Evolutionary conservation across 2,329 filamentous ascomycete species (phyloP).

Genomic region (Phaeosphaeria sp.): DNA sequence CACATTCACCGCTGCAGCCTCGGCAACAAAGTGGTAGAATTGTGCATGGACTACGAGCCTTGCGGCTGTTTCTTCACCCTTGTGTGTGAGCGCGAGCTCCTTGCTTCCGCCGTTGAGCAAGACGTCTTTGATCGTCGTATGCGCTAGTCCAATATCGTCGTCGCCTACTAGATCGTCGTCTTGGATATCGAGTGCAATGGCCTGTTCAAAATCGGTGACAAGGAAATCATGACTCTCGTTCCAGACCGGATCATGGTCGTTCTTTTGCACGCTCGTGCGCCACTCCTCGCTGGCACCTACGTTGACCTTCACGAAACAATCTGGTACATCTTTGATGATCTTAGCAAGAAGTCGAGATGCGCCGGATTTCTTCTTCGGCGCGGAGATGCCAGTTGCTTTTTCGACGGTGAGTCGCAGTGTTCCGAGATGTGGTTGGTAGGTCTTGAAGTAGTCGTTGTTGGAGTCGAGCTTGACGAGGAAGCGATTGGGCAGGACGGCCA

Average conservation of each 20-base stretch:
- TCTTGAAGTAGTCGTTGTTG: constrained; percentile 57
- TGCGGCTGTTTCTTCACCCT: constrained; percentile 47
- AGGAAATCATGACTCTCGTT: constrained; percentile 59
- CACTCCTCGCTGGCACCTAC: constrained; percentile 54
- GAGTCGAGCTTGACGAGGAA: constrained; percentile 57
- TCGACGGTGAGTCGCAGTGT: constrained; percentile 54
- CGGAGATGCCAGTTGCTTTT: constrained; percentile 47
- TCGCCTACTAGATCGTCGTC: constrained; percentile 54
- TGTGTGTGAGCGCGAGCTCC: constrained; percentile 48
- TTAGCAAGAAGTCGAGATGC: constrained; percentile 52
- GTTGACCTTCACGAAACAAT: constrained; percentile 55
- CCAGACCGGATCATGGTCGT: constrained; percentile 54
- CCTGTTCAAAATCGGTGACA: constrained; percentile 54
- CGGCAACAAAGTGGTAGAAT: constrained; percentile 52
- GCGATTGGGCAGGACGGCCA: constrained; percentile 58
- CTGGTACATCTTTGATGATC: constrained; percentile 55
- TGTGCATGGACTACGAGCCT: constrained; percentile 48
- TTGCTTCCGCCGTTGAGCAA: constrained; percentile 52
- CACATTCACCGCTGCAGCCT: constrained; percentile 41
- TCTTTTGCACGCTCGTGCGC: constrained; percentile 53
- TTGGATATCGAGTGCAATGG: constrained; percentile 50
- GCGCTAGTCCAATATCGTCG: constrained; percentile 54
- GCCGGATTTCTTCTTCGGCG: constrained; percentile 49
- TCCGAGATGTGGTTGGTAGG: constrained; percentile 54
- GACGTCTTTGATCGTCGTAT: constrained; percentile 52